These are phyloP conservation scores for Austroboletus niveus DNA, from an alignment of 1,284 basidiomycete species.

Conservation along the genomic window DNA sequence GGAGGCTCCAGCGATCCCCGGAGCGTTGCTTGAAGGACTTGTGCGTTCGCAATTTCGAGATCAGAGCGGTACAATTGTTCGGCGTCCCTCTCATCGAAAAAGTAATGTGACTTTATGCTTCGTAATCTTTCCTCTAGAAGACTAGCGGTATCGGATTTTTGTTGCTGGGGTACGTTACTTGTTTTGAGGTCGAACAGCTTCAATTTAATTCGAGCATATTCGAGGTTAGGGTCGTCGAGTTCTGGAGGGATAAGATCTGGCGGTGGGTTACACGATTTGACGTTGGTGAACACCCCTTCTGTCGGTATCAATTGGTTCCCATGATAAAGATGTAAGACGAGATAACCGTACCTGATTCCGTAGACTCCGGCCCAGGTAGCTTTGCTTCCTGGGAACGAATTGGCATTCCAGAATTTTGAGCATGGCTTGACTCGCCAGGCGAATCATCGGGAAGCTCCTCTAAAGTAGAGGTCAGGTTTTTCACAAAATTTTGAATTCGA, in stretches of 20 bases:
- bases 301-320: constrained; percentile 17
- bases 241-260: constrained; percentile 35
- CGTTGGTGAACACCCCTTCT: constrained; percentile 6
- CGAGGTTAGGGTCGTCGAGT: constrained; percentile 56
- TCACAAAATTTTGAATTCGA: background rate
- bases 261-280: constrained; percentile 11
- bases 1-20: constrained; percentile 34
- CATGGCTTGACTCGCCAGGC: constrained; percentile 1
- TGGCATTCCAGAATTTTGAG: background rate
- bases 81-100: constrained; percentile 74
- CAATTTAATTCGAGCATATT: constrained; percentile 63
- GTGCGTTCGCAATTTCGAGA: constrained; percentile 51
- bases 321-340: constrained; percentile 29
- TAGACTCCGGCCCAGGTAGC: constrained; percentile 4
- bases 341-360: constrained; percentile 36
- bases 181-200: constrained; percentile 45
- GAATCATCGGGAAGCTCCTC: constrained; percentile 9
- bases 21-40: constrained; percentile 54
- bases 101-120: constrained; percentile 63
- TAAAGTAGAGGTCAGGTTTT: constrained; percentile 7
- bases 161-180: constrained; percentile 1
- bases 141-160: constrained; percentile 3
- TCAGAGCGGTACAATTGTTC: constrained; percentile 58
- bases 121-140: constrained; percentile 53
- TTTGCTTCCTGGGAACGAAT: constrained; percentile 4